Conservation (phyloP, 495 filamentous ascomycete species). For the Friedmanniomyces simplex region DNA sequence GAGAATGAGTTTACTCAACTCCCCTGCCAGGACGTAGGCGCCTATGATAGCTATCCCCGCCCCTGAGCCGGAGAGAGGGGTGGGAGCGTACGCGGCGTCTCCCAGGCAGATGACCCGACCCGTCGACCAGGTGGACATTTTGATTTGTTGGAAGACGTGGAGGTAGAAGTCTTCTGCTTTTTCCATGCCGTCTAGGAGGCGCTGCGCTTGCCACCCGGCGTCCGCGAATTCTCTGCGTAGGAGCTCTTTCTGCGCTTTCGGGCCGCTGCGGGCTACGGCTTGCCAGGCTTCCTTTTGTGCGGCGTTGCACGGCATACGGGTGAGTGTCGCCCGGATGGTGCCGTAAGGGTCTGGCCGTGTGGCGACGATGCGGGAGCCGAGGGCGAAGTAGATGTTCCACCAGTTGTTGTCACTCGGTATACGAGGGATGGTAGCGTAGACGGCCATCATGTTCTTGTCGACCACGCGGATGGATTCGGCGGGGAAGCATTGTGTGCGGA, state of each 20-base stretch:
- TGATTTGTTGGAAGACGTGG: slow-evolving; percentile 39
- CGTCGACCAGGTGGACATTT: slow-evolving; percentile 28
- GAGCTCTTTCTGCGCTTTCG: slow-evolving; percentile 3
- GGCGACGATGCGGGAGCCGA: slow-evolving; percentile 20
- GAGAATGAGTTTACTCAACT: slow-evolving; percentile 19
- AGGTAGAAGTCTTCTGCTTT: slow-evolving; percentile 40
- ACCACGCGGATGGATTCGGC: slow-evolving; percentile 15
- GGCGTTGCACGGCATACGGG: slow-evolving; percentile 22
- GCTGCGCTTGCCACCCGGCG: no score
- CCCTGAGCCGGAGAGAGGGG: slow-evolving; percentile 18
- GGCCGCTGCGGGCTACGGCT: neutral
- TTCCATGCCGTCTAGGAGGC: slow-evolving; percentile 24
- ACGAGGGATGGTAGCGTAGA: slow-evolving; percentile 23
- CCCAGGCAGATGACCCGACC: slow-evolving; percentile 19
- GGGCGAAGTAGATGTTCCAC: slow-evolving; percentile 22
- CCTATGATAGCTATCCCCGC: slow-evolving; percentile 17
- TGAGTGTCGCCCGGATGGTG: slow-evolving; percentile 19
- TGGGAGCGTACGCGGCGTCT: slow-evolving; percentile 29
- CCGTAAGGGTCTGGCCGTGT: slow-evolving; percentile 23
- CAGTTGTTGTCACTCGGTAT: slow-evolving; percentile 23
- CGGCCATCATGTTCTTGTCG: slow-evolving; percentile 15
- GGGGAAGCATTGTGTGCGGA: slow-evolving; percentile 17
- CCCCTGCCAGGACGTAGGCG: slow-evolving; percentile 20
- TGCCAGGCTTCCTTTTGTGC: slow-evolving; percentile 9
- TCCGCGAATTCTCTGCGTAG: neutral